Conservation (phyloP, 352 stramenopile genomes). For the Phytophthora sansomeana region DNA sequence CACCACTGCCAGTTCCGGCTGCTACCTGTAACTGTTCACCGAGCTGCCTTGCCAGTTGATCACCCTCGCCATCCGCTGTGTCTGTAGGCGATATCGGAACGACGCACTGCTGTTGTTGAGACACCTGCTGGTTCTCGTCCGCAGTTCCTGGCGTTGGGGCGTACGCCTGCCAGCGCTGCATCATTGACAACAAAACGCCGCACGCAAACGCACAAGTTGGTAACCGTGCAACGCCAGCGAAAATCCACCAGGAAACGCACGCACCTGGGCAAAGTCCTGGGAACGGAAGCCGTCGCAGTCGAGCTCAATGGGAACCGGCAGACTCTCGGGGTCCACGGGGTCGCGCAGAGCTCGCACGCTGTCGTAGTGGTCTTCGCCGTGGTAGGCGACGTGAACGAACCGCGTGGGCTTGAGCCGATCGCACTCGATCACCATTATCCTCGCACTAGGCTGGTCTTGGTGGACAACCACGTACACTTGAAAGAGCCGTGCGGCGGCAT, state of each 20-base stretch:
- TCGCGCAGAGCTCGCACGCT: slow-evolving; percentile 71
- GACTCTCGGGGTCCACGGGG: slow-evolving; percentile 28
- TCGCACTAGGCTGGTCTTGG: slow-evolving; percentile 53
- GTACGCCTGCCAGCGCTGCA: slow-evolving; percentile 46
- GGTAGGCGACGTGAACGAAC: slow-evolving; percentile 71
- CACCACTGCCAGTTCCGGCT: slow-evolving; percentile 12
- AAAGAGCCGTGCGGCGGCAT: slow-evolving; percentile 74
- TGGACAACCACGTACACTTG: slow-evolving; percentile 83
- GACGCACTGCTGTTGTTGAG: slow-evolving; percentile 14
- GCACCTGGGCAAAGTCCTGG: slow-evolving; percentile 65
- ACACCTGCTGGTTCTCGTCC: slow-evolving; percentile 8
- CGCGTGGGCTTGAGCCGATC: slow-evolving; percentile 55
- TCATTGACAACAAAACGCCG: slow-evolving; percentile 1
- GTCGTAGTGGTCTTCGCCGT: slow-evolving; percentile 86
- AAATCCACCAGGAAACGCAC: slow-evolving; percentile 26
- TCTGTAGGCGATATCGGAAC: slow-evolving; percentile 17
- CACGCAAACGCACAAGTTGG: slow-evolving; percentile 4
- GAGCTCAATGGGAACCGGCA: slow-evolving; percentile 61
- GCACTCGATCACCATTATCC: slow-evolving; percentile 79
- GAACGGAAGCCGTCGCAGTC: slow-evolving; percentile 67
- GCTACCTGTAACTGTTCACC: slow-evolving; percentile 31
- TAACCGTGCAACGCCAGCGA: slow-evolving; percentile 7
- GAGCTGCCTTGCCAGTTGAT: slow-evolving; percentile 28
- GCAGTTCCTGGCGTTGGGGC: slow-evolving; percentile 4
- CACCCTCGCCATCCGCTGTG: slow-evolving; percentile 13